Evolutionary conservation across 495 filamentous ascomycete species (phyloP).

Genomic region (Hypoxylon rickii): DNA sequence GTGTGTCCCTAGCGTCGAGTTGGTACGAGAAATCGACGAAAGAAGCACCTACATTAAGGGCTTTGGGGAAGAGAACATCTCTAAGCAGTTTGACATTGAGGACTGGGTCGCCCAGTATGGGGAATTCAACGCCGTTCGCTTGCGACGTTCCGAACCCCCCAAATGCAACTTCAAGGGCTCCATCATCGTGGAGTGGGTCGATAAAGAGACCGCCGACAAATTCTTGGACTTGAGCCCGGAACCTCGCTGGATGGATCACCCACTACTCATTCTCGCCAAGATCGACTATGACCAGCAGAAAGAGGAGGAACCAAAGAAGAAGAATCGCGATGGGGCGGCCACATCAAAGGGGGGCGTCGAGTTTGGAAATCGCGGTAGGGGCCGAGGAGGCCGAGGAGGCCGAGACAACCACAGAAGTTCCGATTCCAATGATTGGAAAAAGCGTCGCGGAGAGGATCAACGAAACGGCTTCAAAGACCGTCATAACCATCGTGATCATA

Average conservation of each 20-base stretch:
- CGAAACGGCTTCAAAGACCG: constrained; percentile 62
- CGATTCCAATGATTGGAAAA: constrained; percentile 69
- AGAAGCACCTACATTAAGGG: constrained; percentile 69
- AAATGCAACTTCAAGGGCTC: constrained; percentile 83
- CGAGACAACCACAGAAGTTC: constrained; percentile 34
- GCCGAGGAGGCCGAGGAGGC: constrained; percentile 41
- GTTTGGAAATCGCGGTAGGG: constrained; percentile 34
- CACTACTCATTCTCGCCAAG: constrained; percentile 81
- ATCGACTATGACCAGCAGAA: constrained; percentile 83
- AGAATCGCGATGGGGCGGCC: constrained; percentile 69
- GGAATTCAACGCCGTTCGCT: constrained; percentile 78
- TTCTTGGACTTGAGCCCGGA: constrained; percentile 81
- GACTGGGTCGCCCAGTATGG: constrained; percentile 85
- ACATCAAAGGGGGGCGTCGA: constrained; percentile 48
- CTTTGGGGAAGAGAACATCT: constrained; percentile 77
- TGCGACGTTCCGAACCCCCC: constrained; percentile 68
- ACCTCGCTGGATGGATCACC: constrained; percentile 76
- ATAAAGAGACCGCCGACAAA: constrained; percentile 70
- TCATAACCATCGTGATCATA: constrained; percentile 36
- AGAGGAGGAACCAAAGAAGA: constrained; percentile 52
- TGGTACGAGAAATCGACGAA: constrained; percentile 39
- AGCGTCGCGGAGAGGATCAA: constrained; percentile 67
- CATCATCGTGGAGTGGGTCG: constrained; percentile 88
- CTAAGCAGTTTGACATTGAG: constrained; percentile 90
- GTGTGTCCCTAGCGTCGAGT: constrained; percentile 49